These are phyloP conservation scores for Penicillium griseofulvum DNA, from an alignment of 2,329 filamentous ascomycete species.

Conservation along the genomic window DNA sequence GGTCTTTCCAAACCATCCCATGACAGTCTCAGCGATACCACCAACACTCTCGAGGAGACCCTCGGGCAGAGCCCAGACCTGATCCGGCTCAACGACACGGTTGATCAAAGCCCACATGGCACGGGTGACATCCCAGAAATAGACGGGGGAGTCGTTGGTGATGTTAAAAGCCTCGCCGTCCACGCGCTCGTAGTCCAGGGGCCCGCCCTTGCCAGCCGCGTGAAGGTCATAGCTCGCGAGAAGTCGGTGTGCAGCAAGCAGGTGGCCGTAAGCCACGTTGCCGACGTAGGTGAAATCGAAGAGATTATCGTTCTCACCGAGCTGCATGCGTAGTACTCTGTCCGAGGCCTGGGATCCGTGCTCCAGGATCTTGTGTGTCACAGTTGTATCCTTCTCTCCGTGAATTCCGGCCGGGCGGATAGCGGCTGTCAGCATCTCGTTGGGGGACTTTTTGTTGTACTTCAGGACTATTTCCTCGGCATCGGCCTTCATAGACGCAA, in stretches of 20 bases:
- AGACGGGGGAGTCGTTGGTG: conserved; percentile 82
- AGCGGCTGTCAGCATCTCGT: conserved; percentile 69
- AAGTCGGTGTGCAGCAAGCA: conserved; percentile 74
- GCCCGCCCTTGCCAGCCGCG: conserved; percentile 53
- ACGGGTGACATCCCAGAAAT: conserved; percentile 86
- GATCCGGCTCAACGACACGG: conserved; percentile 42
- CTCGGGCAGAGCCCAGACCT: conserved; percentile 45
- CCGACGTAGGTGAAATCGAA: conserved; percentile 70
- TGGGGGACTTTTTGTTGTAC: conserved; percentile 62
- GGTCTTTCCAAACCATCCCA: conserved; percentile 45
- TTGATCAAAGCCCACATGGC: conserved; percentile 65
- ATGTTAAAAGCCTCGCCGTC: conserved; percentile 88
- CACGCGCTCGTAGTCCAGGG: conserved; percentile 69
- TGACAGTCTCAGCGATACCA: conserved; percentile 42
- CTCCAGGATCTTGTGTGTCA: conserved; percentile 70
- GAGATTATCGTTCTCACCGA: conserved; percentile 70
- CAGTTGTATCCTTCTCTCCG: conserved; percentile 80
- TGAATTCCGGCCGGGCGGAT: conserved; percentile 88
- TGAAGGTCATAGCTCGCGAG: conserved; percentile 54
- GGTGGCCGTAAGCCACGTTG: conserved; percentile 74
- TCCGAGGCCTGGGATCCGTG: conserved; percentile 58
- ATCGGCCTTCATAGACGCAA: conserved; percentile 54
- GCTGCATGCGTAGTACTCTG: conserved; percentile 71
- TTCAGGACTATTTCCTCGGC: conserved; percentile 78
- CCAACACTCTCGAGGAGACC: conserved; percentile 41